Evolutionary conservation across 1,284 basidiomycete genomes (phyloP).

Genomic region (Naganishia cerealis): DNA sequence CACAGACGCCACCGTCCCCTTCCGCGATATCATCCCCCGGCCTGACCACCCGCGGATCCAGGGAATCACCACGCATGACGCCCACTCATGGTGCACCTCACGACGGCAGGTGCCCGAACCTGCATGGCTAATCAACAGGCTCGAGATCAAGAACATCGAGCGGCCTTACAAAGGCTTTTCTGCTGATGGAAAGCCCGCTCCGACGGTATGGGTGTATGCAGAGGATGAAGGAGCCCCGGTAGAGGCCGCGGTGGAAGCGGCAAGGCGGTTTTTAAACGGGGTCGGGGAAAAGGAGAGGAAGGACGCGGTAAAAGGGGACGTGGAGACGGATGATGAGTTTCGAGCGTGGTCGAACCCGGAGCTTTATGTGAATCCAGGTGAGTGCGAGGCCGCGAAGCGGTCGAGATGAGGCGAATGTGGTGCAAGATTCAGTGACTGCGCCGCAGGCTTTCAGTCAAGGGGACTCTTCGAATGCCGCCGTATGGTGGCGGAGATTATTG

Average conservation of each 20-base stretch:
- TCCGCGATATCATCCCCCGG: slow-evolving; percentile 44
- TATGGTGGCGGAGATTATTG: too few species aligned
- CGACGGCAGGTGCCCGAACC: slow-evolving; percentile 44
- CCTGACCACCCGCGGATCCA: slow-evolving; percentile 47
- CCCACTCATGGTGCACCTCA: slow-evolving; percentile 43
- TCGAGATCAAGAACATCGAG: slow-evolving; percentile 44
- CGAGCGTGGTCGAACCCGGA: slow-evolving; percentile 50
- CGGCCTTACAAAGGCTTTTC: slow-evolving; percentile 45
- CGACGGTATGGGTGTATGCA: slow-evolving; percentile 39
- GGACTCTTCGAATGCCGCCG: too few species aligned
- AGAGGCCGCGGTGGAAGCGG: slow-evolving; percentile 41
- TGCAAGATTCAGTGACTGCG: too few species aligned
- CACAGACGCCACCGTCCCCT: slow-evolving; percentile 46
- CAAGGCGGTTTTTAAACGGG: slow-evolving; percentile 36
- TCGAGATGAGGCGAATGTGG: too few species aligned
- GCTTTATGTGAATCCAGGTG: slow-evolving; percentile 48
- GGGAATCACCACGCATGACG: slow-evolving; percentile 41
- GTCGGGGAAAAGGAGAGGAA: slow-evolving; percentile 37
- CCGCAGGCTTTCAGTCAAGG: too few species aligned
- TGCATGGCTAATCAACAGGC: slow-evolving; percentile 47
- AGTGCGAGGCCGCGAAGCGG: neutral
- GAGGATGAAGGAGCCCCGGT: slow-evolving; percentile 49
- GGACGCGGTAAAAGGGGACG: slow-evolving; percentile 40
- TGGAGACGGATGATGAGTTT: slow-evolving; percentile 45
- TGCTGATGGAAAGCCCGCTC: slow-evolving; percentile 42